Base-by-base conservation (phyloP, 2,329 filamentous ascomycete species). In the Sporothrix sp. region DNA sequence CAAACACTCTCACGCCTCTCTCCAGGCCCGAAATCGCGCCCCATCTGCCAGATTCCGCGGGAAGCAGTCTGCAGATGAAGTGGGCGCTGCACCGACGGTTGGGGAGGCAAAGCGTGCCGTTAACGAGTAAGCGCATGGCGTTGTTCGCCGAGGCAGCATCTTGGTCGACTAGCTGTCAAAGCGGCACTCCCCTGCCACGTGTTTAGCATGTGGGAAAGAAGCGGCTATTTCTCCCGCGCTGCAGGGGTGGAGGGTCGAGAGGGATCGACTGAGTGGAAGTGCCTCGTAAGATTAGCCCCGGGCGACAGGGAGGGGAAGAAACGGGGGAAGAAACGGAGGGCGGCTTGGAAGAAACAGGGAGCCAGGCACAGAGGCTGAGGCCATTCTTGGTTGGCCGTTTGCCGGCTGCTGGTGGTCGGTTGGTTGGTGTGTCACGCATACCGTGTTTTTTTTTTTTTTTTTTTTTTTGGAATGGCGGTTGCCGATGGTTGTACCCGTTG, bases 121-220 rank as follows among this genome's bases (percentile, higher is more conserved):
- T n/a, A n/a, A n/a, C n/a, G n/a, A n/a, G n/a, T n/a, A n/a, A n/a
- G n/a, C n/a, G n/a, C n/a, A n/a, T n/a, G n/a, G n/a, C n/a, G n/a
- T 18, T 43, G 14, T 35, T 10, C 20, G 25, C 25, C 25, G 25
- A 28, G 25, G 25, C 28, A 30, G 25, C 43, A 33, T 30, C 27
- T 43, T 27, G 23, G 5, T 21, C 18, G 18, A 39, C 10, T 42
- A n/a, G 38, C 20, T 36, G 20, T 20, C n/a, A 25, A n/a, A n/a
- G 20, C 23, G 32, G 16, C 48, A 16, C 39, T 39, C 14, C 20
- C 39, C 40, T 33, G 52, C 52, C 52, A 50, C 52, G 52, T 53
- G 52, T 48, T n/a, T 49, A 44, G 38, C 52, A 50, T 44, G 52
- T 50, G 51, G 51, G 21, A 45, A 33, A 35, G 25, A 21, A 9